Evolutionary conservation across 2,329 filamentous ascomycete genomes (phyloP).

Genomic region (Zopfia rhizophila): DNA sequence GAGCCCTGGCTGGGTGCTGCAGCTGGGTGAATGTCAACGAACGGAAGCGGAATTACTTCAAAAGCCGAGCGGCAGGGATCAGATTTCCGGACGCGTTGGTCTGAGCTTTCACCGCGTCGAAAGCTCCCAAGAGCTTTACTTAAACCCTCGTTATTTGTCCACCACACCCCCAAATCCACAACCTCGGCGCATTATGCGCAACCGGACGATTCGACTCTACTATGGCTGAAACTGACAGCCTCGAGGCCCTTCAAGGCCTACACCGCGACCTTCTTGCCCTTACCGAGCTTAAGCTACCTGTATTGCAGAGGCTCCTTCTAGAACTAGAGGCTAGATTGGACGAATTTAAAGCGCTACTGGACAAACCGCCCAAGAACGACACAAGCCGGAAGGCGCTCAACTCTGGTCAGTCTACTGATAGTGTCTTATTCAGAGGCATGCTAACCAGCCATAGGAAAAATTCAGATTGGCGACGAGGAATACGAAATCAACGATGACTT

Average conservation of each 20-base stretch:
- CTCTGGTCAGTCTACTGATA: conserved; percentile 27
- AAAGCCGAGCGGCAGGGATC: conserved; percentile 12
- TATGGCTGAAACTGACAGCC: conserved; percentile 79
- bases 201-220: conserved; percentile 25
- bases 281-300: conserved; percentile 74
- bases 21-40: no score
- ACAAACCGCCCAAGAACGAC: conserved; percentile 79
- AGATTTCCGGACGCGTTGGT: no score
- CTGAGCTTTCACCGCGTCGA: background rate
- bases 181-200: conserved; percentile 44
- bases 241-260: conserved; percentile 83
- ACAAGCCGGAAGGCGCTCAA: conserved; percentile 75
- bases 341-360: conserved; percentile 76
- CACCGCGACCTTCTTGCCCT: conserved; percentile 85
- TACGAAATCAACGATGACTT: conserved; percentile 89
- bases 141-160: no score
- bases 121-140: conserved; percentile 4
- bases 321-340: conserved; percentile 74
- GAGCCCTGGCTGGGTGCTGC: no score
- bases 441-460: conserved; percentile 69
- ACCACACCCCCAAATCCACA: conserved; percentile 6
- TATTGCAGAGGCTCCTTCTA: conserved; percentile 73
- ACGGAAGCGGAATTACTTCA: no score
- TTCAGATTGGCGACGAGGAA: conserved; percentile 76
- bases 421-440: background rate